Percentiles rank a stretch among this genome's conserved stretches.
These are phyloP conservation scores for Stephanodiscus triporus DNA, from an alignment of 108 stramenopile species.

Conservation along the genomic window DNA sequence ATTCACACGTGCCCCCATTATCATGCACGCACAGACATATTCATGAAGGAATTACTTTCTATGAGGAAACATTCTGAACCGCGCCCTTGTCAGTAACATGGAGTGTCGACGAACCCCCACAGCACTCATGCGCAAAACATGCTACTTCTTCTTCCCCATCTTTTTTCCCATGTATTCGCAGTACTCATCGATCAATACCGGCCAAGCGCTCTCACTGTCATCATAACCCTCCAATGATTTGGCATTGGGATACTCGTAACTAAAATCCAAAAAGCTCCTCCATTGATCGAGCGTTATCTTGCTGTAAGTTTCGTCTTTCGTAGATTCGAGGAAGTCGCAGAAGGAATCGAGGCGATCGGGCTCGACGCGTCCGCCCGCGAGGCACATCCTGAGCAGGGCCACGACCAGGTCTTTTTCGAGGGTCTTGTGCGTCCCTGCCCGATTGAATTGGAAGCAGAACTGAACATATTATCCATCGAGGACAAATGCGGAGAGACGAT, in stretches of 20 bases:
- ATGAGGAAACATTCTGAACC: too few species aligned
- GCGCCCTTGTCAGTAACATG: too few species aligned
- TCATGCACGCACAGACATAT: too few species aligned
- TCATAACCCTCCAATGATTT: conserved; percentile 73
- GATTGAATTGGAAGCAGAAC: conserved; percentile 91
- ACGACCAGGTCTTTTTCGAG: conserved; percentile 90
- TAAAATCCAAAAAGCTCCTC: conserved; percentile 88
- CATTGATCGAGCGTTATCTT: conserved; percentile 90
- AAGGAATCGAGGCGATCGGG: conserved; percentile 65
- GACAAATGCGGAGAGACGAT: neutral
- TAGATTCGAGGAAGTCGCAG: conserved; percentile 64
- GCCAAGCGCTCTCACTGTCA: conserved; percentile 83
- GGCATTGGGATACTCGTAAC: conserved; percentile 62
- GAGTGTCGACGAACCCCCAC: too few species aligned
- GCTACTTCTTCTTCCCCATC: conserved; percentile 44
- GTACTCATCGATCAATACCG: conserved; percentile 86
- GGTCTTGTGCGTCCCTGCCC: conserved; percentile 90
- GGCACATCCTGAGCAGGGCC: conserved; percentile 72
- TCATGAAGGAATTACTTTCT: too few species aligned
- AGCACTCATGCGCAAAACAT: too few species aligned
- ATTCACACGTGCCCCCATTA: too few species aligned
- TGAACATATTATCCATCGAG: conserved; percentile 3
- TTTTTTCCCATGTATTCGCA: conserved; percentile 80
- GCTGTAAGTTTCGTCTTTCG: conserved; percentile 56
- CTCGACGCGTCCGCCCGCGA: conserved; percentile 49